Conservation (phyloP, 1,284 basidiomycete species). For the Porodaedalea pini region DNA sequence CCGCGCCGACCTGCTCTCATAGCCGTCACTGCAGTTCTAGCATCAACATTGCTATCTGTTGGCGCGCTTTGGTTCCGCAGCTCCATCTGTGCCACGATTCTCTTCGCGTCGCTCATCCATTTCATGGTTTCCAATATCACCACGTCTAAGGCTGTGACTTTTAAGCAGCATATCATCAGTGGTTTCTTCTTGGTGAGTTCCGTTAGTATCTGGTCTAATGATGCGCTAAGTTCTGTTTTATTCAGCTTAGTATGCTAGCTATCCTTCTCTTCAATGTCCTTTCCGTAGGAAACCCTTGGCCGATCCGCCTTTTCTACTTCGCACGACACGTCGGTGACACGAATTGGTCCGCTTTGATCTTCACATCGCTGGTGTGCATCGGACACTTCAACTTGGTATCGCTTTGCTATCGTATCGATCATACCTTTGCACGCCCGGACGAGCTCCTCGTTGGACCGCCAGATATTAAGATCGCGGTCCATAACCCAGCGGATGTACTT, state of each 20-base stretch:
- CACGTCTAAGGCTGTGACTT: not conserved
- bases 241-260: too few species aligned
- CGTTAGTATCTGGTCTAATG: too few species aligned
- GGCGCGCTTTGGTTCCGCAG: not conserved
- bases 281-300: not conserved
- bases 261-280: not conserved
- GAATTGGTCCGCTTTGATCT: slow-evolving; percentile 6
- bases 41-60: not conserved
- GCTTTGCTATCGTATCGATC: slow-evolving; percentile 8
- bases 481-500: not conserved
- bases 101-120: slow-evolving; percentile 8
- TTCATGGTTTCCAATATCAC: slow-evolving; percentile 2
- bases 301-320: not conserved
- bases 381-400: not conserved
- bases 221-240: too few species aligned
- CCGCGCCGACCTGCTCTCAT: not conserved
- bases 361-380: not conserved
- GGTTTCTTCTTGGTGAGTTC: not conserved
- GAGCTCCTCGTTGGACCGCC: slow-evolving; percentile 10
- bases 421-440: slow-evolving; percentile 3
- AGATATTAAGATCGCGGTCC: not conserved
- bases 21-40: not conserved
- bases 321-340: not conserved
- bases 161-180: not conserved
- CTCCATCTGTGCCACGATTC: not conserved